Conservation (phyloP, 2,329 filamentous ascomycete species). For the Teratosphaeria viscida region DNA sequence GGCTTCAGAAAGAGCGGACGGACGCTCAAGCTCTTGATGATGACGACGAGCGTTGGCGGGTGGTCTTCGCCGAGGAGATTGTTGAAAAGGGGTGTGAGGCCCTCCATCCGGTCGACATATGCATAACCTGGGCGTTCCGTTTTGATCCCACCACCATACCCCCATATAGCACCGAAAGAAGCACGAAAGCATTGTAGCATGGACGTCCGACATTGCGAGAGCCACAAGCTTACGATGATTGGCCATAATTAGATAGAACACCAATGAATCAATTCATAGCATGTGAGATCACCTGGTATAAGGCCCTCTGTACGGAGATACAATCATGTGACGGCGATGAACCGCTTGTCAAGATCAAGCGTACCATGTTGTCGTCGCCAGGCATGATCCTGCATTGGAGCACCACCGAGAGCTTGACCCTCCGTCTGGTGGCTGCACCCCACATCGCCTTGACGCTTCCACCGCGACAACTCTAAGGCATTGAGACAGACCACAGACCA, state of each 20-base stretch:
- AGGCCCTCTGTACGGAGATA: background rate
- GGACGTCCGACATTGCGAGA: background rate
- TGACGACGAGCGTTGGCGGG: background rate
- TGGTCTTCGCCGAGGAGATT: background rate
- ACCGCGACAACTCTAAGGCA: background rate
- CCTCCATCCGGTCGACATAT: background rate
- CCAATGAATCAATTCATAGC: background rate
- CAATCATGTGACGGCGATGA: background rate
- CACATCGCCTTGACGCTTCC: background rate
- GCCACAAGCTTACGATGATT: background rate
- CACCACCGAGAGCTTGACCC: background rate
- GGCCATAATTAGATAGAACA: background rate
- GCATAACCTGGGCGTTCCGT: constrained; percentile 8
- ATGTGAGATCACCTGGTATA: background rate
- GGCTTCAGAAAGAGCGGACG: background rate
- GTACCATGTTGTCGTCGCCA: background rate
- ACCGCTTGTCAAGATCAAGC: background rate
- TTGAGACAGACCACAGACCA: background rate
- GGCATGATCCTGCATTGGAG: background rate
- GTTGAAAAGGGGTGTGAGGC: background rate
- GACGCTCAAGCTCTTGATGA: background rate
- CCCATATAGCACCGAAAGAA: background rate
- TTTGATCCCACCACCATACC: constrained; percentile 1
- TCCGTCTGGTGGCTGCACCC: background rate
- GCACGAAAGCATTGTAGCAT: background rate